Evolutionary conservation across 176 grass and related monocot genomes (phyloP), one percentile per base, ranked within the genome.

Genomic region (Tillandsia leiboldiana): DNA sequence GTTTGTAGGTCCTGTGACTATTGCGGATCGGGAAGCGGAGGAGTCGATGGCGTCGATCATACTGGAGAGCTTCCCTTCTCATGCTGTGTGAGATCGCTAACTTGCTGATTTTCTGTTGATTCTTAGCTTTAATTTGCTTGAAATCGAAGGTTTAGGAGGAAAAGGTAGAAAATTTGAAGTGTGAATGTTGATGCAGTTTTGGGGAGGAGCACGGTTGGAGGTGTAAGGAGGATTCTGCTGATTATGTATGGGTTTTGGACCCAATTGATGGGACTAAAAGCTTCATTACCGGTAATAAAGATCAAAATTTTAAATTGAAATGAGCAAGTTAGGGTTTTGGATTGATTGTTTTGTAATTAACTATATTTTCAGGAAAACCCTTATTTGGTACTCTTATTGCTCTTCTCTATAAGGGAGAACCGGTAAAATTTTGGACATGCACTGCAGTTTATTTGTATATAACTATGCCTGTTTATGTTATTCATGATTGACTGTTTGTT

Each of bases 221-320:
- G 75, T 96, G 88, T 50, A 72, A 56, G 42, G 70, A 85, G 68
- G 69, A 71, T 64, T 85, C 81, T 54, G 73, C 88, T 74, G 86
- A 96, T 75, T 96, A 82, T 83, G 92, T 92, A 27, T 96, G 88
- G 92, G 86, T 96, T 73, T 80, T 89, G 77, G 92, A 96, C 51
- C 88, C 92, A 50, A 92, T 92, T 78, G 92, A 96, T 63, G 92
- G 92, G 54, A 96, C 92, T 0, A 96, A 92, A 70, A 96, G 88
- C 53, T 96, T 96, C 59, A 89, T 96, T 33, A 96, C 92, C 66
- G 86, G 88, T 96, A 84, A 48, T 73, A 18, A 17, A 9, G 14
- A 2, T 59, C 1, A 20, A 59, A 27, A 67, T 64, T 48, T 77
- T 51, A 33, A 20, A 53, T 61, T 17, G 11, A 2, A 47, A 23